A percentile compares a stretch with the other conserved stretches of the same genome.
Conservation (phyloP, 2,329 filamentous ascomycete species). For the Pseudogymnoascus sp. region DNA sequence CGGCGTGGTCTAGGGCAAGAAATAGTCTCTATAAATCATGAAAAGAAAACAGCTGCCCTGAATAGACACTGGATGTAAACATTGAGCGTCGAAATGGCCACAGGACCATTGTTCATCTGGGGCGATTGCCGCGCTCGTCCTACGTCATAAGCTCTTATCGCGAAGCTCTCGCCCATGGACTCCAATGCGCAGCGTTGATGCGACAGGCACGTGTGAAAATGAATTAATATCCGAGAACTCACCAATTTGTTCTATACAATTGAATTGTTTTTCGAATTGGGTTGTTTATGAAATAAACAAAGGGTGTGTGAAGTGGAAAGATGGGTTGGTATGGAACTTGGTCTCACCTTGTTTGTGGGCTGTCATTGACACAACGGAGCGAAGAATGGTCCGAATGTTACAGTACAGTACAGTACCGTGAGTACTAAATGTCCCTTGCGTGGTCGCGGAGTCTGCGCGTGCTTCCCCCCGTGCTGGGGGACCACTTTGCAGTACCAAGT, state of each 20-base stretch:
- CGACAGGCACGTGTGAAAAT: neutral
- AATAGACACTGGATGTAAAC: neutral
- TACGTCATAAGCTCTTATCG: constrained; percentile 7
- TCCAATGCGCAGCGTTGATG: neutral
- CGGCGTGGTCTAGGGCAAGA: neutral
- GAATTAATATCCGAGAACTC: neutral
- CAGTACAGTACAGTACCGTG: neutral
- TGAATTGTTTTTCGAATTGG: neutral
- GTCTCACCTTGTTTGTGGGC: neutral
- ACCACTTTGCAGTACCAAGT: constrained; percentile 2
- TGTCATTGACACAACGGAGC: neutral
- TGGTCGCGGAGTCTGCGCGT: neutral
- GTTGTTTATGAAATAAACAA: neutral
- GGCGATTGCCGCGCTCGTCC: neutral
- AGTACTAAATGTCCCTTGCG: neutral
- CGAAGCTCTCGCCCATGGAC: neutral
- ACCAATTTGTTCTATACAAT: neutral
- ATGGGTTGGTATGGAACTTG: constrained; percentile 4
- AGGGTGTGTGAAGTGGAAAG: neutral
- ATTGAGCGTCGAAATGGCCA: neutral
- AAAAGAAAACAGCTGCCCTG: neutral
- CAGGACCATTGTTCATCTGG: neutral
- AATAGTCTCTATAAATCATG: neutral
- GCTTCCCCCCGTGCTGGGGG: neutral
- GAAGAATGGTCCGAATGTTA: neutral